Evolutionary conservation across 2,329 filamentous ascomycete genomes (phyloP).

Genomic region (Pestalotiopsis sp.): DNA sequence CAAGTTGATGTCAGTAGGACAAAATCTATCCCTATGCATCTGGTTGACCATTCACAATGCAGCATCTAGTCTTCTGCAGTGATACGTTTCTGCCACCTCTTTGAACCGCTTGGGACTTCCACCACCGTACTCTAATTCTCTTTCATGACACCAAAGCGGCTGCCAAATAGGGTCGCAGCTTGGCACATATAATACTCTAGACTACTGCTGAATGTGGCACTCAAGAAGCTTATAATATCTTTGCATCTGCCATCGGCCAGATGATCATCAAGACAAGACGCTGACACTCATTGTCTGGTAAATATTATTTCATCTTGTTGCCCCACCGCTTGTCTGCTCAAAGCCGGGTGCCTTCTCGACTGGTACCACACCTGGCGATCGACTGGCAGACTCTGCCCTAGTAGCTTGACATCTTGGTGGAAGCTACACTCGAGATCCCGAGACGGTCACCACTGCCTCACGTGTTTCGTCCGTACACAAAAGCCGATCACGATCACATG

Average conservation of each 20-base stretch:
- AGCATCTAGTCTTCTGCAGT: not conserved
- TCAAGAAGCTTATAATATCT: not conserved
- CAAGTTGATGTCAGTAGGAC: not conserved
- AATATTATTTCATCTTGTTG: not conserved
- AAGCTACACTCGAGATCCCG: not conserved
- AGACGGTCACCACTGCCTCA: slow-evolving; percentile 1
- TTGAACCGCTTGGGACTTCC: not conserved
- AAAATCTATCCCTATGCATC: not conserved
- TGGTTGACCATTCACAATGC: not conserved
- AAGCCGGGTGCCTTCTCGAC: not conserved
- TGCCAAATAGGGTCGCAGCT: not conserved
- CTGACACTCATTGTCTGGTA: not conserved
- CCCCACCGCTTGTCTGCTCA: not conserved
- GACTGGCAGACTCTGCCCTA: not conserved
- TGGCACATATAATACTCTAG: not conserved
- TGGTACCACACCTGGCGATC: not conserved
- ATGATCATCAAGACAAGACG: not conserved
- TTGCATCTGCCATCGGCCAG: not conserved
- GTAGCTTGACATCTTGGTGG: not conserved
- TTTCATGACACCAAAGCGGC: not conserved
- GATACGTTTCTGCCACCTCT: not conserved
- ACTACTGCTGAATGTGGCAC: not conserved
- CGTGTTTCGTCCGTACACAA: not conserved
- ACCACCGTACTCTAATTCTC: not conserved
- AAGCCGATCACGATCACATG: not conserved